A percentile compares a stretch with the other conserved stretches of the same genome.
Conservation (phyloP, 208 protist species). For the Wallacemonas sp. region DNA sequence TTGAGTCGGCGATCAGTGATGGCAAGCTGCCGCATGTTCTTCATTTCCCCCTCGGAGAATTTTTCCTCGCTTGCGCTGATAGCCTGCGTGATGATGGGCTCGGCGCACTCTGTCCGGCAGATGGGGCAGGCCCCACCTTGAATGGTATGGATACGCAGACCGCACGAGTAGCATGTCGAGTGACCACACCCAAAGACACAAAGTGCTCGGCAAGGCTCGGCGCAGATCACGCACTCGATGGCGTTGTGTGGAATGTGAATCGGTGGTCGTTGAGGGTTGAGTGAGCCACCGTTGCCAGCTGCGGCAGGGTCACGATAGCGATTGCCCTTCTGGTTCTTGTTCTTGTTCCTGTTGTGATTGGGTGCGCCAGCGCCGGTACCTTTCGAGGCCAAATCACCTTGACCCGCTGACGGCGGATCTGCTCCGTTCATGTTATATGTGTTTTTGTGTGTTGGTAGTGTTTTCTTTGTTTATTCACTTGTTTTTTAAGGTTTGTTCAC, state of each 20-base stretch:
- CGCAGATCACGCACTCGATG: constrained; percentile 85
- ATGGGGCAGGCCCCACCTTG: constrained; percentile 56
- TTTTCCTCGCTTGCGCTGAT: constrained; percentile 47
- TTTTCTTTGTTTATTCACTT: neutral
- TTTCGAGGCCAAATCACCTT: too few relatives aligned
- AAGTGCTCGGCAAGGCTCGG: constrained; percentile 57
- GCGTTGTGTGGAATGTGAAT: constrained; percentile 13
- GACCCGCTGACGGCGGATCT: too few relatives aligned
- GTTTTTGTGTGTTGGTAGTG: too few relatives aligned
- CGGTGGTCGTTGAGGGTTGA: neutral
- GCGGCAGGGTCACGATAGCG: neutral
- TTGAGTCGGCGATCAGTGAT: constrained; percentile 37
- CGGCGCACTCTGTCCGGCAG: constrained; percentile 46
- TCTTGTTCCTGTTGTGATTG: constrained; percentile 1
- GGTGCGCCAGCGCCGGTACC: neutral
- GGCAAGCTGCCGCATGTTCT: constrained; percentile 19
- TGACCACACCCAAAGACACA: constrained; percentile 83
- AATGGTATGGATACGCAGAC: constrained; percentile 72
- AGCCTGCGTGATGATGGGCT: constrained; percentile 49
- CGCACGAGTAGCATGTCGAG: constrained; percentile 81
- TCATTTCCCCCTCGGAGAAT: constrained; percentile 58
- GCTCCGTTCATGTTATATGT: too few relatives aligned
- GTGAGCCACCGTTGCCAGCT: neutral
- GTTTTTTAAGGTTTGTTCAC: too few relatives aligned
- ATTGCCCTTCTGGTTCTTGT: constrained; percentile 5